Evolutionary conservation across 768 basidiomycete species (phyloP).

Genomic region (Rhodotorula babjevae): DNA sequence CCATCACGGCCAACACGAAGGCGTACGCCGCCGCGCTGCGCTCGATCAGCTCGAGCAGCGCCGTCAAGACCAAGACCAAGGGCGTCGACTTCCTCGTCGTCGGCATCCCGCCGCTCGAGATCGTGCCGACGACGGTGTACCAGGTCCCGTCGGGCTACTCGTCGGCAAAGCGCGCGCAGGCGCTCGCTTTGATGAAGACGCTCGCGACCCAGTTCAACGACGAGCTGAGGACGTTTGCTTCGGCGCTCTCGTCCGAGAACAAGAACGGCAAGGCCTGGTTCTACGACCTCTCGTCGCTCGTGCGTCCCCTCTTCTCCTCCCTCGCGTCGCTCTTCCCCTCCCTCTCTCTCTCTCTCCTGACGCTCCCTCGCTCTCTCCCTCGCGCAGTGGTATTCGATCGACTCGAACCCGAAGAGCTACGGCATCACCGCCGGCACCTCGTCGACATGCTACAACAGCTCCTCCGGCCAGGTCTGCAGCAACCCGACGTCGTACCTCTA

Average conservation of each 20-base stretch:
- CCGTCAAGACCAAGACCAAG: neutral
- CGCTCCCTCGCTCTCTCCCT: neutral
- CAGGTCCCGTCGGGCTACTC: conserved; percentile 12
- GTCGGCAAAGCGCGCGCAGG: neutral
- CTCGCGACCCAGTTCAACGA: conserved; percentile 34
- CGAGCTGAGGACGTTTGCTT: conserved; percentile 11
- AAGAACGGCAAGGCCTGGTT: conserved; percentile 2
- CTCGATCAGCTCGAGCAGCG: conserved; percentile 15
- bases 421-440: conserved; percentile 17
- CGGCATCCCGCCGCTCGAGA: conserved; percentile 32
- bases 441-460: conserved; percentile 18
- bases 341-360: neutral
- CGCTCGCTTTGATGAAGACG: conserved; percentile 22
- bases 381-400: conserved; percentile 17
- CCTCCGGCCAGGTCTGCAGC: conserved; percentile 18
- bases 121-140: conserved; percentile 19
- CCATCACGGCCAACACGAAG: conserved; percentile 16
- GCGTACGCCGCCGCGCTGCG: conserved; percentile 6
- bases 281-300: conserved; percentile 24
- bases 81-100: conserved; percentile 26
- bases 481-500: conserved; percentile 25
- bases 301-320: neutral
- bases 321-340: neutral
- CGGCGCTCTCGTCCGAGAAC: conserved; percentile 4
- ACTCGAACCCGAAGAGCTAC: neutral